A percentile compares a stretch with the other conserved stretches of the same genome.
phyloP scores from a whole-genome alignment of 176 grass and related monocot species.

The Aegilops bicornis region DNA sequence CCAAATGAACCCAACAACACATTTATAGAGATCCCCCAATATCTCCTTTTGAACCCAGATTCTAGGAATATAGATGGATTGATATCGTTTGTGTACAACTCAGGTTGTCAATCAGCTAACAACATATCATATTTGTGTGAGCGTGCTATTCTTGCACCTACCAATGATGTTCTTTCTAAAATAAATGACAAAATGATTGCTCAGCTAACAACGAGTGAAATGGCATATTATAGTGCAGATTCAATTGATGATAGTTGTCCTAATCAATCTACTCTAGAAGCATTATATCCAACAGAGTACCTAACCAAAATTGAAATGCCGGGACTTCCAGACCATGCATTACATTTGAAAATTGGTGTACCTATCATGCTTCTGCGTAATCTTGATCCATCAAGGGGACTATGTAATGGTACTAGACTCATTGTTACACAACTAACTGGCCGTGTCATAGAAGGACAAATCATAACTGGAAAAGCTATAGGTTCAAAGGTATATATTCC shows the following conservation, averaged over 20 bases:
- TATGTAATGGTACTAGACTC: neutral
- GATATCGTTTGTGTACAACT: neutral
- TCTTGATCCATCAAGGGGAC: neutral
- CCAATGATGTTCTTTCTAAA: neutral
- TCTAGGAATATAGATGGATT: neutral
- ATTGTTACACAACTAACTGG: neutral
- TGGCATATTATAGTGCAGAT: neutral
- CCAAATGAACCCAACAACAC: neutral
- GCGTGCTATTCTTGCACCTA: neutral
- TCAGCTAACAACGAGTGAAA: neutral
- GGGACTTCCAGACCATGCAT: neutral
- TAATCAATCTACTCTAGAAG: neutral
- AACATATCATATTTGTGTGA: neutral
- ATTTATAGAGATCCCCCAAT: neutral
- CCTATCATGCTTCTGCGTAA: conserved; percentile 7
- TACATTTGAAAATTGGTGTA: neutral
- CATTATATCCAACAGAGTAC: neutral
- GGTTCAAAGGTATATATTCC: neutral
- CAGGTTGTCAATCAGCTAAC: neutral
- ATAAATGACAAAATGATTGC: neutral
- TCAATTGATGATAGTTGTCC: neutral
- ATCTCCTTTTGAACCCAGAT: neutral
- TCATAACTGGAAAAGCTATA: neutral
- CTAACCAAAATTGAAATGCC: neutral
- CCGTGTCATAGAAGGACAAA: neutral